Conservation (phyloP, 768 basidiomycete genomes). For the Dioszegia hungarica region DNA sequence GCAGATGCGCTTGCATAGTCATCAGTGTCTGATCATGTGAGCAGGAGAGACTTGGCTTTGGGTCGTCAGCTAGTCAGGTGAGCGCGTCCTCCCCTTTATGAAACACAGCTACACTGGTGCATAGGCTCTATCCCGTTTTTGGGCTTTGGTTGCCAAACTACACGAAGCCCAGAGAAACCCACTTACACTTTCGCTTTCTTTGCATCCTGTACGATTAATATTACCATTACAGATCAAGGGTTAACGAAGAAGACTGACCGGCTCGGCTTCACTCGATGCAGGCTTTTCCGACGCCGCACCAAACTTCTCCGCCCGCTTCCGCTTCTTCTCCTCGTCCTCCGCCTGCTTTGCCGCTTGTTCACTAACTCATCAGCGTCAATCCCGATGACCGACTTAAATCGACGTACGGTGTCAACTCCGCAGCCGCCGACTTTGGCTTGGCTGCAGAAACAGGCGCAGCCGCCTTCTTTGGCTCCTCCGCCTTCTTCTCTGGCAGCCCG, state of each 20-base stretch:
- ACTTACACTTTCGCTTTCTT: conserved; percentile 40
- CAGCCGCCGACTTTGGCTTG: conserved; percentile 13
- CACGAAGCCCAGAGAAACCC: conserved; percentile 16
- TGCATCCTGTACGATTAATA: conserved; percentile 24
- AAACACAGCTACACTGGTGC: no score
- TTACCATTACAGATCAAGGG: neutral
- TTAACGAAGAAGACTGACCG: neutral
- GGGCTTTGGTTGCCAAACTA: no score
- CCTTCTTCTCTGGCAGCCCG: conserved; percentile 35
- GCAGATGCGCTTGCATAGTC: no score
- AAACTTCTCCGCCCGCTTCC: conserved; percentile 45
- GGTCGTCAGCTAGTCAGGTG: no score
- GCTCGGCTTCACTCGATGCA: conserved; percentile 10
- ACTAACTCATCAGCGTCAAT: conserved; percentile 22
- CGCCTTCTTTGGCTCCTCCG: conserved; percentile 5
- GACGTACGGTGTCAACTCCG: conserved; percentile 33
- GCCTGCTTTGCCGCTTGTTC: conserved; percentile 38
- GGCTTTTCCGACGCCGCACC: conserved; percentile 23
- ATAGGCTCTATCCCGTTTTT: no score
- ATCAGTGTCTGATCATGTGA: no score
- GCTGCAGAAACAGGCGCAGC: conserved; percentile 6
- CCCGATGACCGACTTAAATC: neutral
- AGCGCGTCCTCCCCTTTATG: no score
- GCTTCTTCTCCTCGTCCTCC: conserved; percentile 45
- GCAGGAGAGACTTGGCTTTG: no score